Conservation (phyloP, 768 basidiomycete species). For the Leccinellum rugosiceps region DNA sequence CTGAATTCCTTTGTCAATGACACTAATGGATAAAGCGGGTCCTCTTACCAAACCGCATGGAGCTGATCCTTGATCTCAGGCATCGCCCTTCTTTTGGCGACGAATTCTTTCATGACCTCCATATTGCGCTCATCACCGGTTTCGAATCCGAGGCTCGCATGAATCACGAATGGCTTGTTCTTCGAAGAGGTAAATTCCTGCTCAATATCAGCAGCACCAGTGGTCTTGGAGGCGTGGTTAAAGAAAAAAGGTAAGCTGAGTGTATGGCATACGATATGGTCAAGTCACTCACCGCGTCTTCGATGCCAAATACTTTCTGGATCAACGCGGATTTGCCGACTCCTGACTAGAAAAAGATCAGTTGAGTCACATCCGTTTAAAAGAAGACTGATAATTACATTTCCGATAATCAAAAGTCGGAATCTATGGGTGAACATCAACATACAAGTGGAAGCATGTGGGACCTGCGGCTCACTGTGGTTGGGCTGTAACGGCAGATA, state of each 20-base stretch:
- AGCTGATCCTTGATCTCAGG: slow-evolving; percentile 3
- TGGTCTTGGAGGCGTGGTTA: neutral
- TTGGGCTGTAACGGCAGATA: slow-evolving; percentile 1
- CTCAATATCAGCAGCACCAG: slow-evolving; percentile 1
- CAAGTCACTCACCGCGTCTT: slow-evolving; percentile 3
- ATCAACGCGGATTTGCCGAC: slow-evolving; percentile 15
- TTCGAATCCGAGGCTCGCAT: slow-evolving; percentile 19
- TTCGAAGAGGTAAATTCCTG: slow-evolving; percentile 6
- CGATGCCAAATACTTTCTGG: slow-evolving; percentile 7
- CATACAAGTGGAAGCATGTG: too few species aligned
- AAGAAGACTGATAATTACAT: slow-evolving; percentile 1
- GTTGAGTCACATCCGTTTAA: neutral
- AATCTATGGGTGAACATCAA: slow-evolving; percentile 4
- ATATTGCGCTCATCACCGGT: slow-evolving; percentile 9
- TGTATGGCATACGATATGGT: neutral
- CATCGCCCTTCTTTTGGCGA: neutral
- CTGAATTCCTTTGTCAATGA: neutral
- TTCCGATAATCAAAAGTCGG: slow-evolving; percentile 13
- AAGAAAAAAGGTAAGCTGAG: neutral
- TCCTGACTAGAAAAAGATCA: slow-evolving; percentile 7
- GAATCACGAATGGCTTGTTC: slow-evolving; percentile 15
- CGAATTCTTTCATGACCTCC: neutral
- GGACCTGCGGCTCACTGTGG: slow-evolving; percentile 2
- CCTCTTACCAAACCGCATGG: slow-evolving; percentile 14
- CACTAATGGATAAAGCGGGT: neutral